Percentiles rank a stretch among this genome's conserved stretches.
Evolutionary conservation across 306 rosid species (phyloP).

Genomic region (Rosa rugosa): DNA sequence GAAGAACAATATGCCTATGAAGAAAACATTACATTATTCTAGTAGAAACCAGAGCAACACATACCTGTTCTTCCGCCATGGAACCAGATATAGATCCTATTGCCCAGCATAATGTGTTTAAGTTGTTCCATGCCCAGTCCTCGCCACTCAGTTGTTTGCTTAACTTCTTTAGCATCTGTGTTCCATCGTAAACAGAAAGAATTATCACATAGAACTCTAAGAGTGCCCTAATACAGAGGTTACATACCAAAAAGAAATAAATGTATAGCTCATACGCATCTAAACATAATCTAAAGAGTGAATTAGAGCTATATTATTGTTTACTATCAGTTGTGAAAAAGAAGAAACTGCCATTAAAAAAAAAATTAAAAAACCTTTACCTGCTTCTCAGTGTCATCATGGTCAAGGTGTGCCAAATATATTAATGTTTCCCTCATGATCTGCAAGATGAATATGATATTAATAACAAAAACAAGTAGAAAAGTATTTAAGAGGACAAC

Average conservation of each 20-base stretch:
- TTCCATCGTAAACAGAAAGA: background rate
- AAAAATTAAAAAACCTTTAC: slow-evolving; percentile 31
- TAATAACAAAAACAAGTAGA: background rate
- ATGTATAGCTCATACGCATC: background rate
- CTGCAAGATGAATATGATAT: slow-evolving; percentile 47
- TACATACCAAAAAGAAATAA: background rate
- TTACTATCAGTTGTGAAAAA: background rate
- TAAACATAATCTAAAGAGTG: background rate
- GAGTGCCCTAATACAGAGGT: background rate
- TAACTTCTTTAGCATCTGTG: slow-evolving; percentile 90
- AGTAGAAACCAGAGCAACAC: slow-evolving; percentile 16
- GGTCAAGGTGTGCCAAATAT: slow-evolving; percentile 95
- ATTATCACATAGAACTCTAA: background rate
- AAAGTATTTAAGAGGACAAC: background rate
- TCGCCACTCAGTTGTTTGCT: slow-evolving; percentile 94
- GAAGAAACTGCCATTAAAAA: background rate
- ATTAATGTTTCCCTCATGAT: slow-evolving; percentile 99
- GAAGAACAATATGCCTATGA: background rate
- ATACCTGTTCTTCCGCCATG: slow-evolving; percentile 96
- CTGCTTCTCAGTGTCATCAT: slow-evolving; percentile 97
- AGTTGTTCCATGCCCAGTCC: slow-evolving; percentile 99
- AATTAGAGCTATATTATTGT: background rate
- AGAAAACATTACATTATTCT: background rate
- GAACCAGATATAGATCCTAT: slow-evolving; percentile 99
- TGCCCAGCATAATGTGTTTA: slow-evolving; percentile 98